Conservation (phyloP, 306 rosid species). For the Pueraria montana region DNA sequence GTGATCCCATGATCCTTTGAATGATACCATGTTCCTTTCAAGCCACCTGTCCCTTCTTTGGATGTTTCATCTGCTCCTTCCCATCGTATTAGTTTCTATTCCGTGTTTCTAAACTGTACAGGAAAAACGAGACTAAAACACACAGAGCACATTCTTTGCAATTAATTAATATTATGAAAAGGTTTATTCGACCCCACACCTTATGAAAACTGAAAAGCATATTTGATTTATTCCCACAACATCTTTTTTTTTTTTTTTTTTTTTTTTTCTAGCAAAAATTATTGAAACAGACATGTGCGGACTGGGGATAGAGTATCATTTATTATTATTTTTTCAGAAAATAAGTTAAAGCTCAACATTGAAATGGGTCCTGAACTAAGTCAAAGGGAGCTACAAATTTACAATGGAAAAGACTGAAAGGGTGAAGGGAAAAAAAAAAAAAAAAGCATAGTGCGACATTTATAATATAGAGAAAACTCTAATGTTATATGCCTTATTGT, state of each 20-base stretch:
- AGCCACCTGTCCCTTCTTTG: neutral
- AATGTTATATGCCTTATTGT: neutral
- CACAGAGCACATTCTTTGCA: neutral
- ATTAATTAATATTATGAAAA: neutral
- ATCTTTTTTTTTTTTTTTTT: neutral
- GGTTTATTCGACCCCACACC: constrained; percentile 52
- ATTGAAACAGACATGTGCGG: constrained; percentile 3
- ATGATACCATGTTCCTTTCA: constrained; percentile 11
- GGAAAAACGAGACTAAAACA: neutral
- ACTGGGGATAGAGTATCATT: neutral
- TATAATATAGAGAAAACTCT: neutral
- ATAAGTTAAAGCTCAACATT: neutral
- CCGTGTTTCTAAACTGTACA: neutral
- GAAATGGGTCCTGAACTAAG: neutral
- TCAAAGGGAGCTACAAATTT: neutral
- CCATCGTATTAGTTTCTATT: neutral
- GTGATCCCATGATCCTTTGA: neutral
- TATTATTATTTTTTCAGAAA: neutral
- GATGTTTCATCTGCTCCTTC: constrained; percentile 53
- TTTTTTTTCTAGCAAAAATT: neutral
- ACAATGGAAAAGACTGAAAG: neutral
- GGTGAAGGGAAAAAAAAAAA: neutral
- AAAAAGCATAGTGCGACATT: neutral
- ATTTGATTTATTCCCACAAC: constrained; percentile 26
- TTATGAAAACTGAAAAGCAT: constrained; percentile 20